Conservation (phyloP, 2,329 filamentous ascomycete species). For the Talaromyces sp. region DNA sequence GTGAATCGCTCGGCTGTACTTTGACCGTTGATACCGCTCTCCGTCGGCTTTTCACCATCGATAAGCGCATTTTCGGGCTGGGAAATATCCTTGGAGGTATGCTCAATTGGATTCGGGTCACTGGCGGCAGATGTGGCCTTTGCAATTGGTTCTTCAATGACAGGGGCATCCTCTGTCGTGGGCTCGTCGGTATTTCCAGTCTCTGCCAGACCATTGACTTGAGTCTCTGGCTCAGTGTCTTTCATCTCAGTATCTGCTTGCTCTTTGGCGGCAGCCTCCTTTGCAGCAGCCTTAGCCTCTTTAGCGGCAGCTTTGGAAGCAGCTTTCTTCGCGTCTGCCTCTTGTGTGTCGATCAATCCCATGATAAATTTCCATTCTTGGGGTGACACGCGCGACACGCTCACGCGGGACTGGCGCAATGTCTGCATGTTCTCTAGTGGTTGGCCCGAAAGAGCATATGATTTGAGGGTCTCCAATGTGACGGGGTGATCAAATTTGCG, state of each 20-base stretch:
- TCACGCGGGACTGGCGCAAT: slow-evolving; percentile 76
- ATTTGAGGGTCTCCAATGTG: slow-evolving; percentile 67
- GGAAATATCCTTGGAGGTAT: background rate
- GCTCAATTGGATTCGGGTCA: background rate
- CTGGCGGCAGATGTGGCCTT: background rate
- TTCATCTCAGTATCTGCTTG: slow-evolving; percentile 1
- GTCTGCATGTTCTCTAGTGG: slow-evolving; percentile 74
- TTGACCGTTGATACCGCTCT: slow-evolving; percentile 6
- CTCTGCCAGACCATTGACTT: background rate
- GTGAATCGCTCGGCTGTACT: slow-evolving; percentile 11
- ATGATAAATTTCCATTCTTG: slow-evolving; percentile 51
- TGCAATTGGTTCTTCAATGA: background rate
- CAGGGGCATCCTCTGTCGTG: background rate
- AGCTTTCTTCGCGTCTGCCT: slow-evolving; percentile 17
- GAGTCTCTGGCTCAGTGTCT: background rate
- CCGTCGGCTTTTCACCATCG: background rate
- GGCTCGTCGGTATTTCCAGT: background rate
- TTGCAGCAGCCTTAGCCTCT: slow-evolving; percentile 22
- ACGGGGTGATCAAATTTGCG: slow-evolving; percentile 74
- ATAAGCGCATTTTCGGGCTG: background rate
- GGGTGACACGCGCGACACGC: slow-evolving; percentile 58
- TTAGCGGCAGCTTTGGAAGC: background rate
- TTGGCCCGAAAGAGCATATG: slow-evolving; percentile 54
- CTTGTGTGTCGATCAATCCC: slow-evolving; percentile 29
- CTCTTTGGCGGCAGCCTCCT: background rate